A percentile compares a stretch with the other conserved stretches of the same genome.
Evolutionary conservation across 1,139 yeast species (phyloP).

Genomic region (Saccharomycopsis phalli): DNA sequence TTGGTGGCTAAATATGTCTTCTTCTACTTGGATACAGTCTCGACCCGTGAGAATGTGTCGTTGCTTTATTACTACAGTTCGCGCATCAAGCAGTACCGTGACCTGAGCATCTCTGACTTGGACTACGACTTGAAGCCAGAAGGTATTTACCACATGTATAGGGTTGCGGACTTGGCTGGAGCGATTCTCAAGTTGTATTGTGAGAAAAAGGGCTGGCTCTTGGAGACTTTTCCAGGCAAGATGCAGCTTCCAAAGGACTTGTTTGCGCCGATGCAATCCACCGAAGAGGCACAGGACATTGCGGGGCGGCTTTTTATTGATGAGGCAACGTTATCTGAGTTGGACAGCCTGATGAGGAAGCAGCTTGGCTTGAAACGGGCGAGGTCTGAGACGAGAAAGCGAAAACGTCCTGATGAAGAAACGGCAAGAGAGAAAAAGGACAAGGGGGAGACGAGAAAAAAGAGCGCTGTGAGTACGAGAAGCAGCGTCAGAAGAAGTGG

Average conservation of each 20-base stretch:
- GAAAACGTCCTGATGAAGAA: constrained; percentile 20
- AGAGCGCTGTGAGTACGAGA: background rate
- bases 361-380: constrained; percentile 21
- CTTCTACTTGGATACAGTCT: constrained; percentile 53
- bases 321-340: constrained; percentile 27
- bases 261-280: constrained; percentile 43
- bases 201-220: constrained; percentile 57
- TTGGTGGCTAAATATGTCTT: constrained; percentile 52
- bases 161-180: constrained; percentile 69
- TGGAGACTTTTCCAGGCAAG: constrained; percentile 78
- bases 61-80: constrained; percentile 69
- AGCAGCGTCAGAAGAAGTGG: constrained; percentile 36
- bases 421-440: constrained; percentile 9
- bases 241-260: constrained; percentile 58
- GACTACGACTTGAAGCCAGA: constrained; percentile 29
- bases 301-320: constrained; percentile 44
- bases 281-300: constrained; percentile 29
- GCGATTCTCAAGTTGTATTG: constrained; percentile 42
- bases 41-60: constrained; percentile 60
- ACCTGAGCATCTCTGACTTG: constrained; percentile 38
- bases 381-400: constrained; percentile 13
- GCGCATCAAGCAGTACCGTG: constrained; percentile 72
- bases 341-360: constrained; percentile 23
- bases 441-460: background rate
- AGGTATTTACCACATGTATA: constrained; percentile 40